Base-by-base conservation (phyloP, 139 green algal species). In the Haematococcus lacustris region DNA sequence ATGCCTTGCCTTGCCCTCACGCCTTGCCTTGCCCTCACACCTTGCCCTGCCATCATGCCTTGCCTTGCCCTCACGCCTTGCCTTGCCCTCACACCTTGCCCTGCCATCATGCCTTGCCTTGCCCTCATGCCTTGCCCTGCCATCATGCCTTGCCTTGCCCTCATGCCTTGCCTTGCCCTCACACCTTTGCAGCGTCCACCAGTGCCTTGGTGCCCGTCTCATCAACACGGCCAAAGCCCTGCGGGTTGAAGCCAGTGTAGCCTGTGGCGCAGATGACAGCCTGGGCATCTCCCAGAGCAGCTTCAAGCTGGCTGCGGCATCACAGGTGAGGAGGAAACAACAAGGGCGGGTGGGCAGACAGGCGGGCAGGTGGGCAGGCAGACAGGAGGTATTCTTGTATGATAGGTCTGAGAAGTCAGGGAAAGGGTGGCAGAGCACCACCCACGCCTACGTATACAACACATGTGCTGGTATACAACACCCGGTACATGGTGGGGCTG, bases 191-290 rank as follows among this genome's bases (percentile, higher is more conserved):
- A 30, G 84, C 88, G 3, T 87, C 77, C 6, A 93, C 73, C 38
- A 93, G 72, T 66, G 83, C 87, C 13, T 74, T 77, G 23, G 79
- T 91, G 38, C 88, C 88, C 78, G 71, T 50, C n/a, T 82, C 73
- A 40, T 85, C 79, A 1, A 85, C 76, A 35, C 51, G 30, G 13
- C 51, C 51, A 66, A 60, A 66, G 26, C 23, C 25, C 30, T 21
- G 32, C 1, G 76, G 69, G 35, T 82, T 80, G 39, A 83, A 71
- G 34, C 82, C 83, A 17, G 60, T 73, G 23, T 66, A 82, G 23
- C 83, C 86, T 2, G 81, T 88, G 28, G 82, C 78, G 63, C 80
- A 87, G 41, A 91, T 84, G 30, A 91, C 82, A 6, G 84, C 84
- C 28, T 87, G 62, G 3, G 81, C 86, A 32, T 71, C 74, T 3